These are phyloP conservation scores for Candida golubevii DNA, from an alignment of 805 yeast genomes.

Conservation along the genomic window DNA sequence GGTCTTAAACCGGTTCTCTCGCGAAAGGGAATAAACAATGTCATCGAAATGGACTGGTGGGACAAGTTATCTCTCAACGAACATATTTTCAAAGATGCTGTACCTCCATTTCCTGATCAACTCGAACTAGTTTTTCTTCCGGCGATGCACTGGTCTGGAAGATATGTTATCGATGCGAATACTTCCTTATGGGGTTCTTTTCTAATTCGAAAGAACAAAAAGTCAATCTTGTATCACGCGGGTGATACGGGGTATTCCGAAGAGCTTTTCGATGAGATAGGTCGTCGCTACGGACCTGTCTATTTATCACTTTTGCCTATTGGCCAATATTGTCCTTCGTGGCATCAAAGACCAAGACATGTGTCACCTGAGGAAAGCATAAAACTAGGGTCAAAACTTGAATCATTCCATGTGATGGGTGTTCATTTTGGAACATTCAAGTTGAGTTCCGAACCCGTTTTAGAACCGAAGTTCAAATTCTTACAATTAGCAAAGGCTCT, in stretches of 20 bases:
- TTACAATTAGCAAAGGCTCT: constrained; percentile 42
- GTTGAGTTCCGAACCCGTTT: constrained; percentile 78
- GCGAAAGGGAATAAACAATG: constrained; percentile 54
- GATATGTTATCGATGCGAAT: constrained; percentile 77
- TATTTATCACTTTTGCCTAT: constrained; percentile 75
- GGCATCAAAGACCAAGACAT: constrained; percentile 92
- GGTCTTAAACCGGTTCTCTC: constrained; percentile 65
- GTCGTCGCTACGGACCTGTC: constrained; percentile 54
- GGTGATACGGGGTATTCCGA: constrained; percentile 92
- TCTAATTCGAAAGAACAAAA: constrained; percentile 58
- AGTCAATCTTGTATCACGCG: constrained; percentile 80
- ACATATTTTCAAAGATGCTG: constrained; percentile 33
- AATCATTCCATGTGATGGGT: constrained; percentile 66
- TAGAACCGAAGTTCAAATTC: constrained; percentile 72
- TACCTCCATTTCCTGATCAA: constrained; percentile 33
- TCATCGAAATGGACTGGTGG: constrained; percentile 93
- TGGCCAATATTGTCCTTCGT: constrained; percentile 91
- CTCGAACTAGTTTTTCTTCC: constrained; percentile 88
- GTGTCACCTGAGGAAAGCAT: constrained; percentile 77
- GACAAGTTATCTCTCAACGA: constrained; percentile 41
- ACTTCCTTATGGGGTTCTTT: constrained; percentile 87
- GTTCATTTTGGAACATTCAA: constrained; percentile 97
- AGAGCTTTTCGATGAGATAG: constrained; percentile 67
- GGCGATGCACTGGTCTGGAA: constrained; percentile 96
- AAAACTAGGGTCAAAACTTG: constrained; percentile 58